Percentiles rank a stretch among this genome's conserved stretches.
These are phyloP conservation scores for Wakefieldia striispora DNA, from an alignment of 768 basidiomycete species.

Conservation along the genomic window DNA sequence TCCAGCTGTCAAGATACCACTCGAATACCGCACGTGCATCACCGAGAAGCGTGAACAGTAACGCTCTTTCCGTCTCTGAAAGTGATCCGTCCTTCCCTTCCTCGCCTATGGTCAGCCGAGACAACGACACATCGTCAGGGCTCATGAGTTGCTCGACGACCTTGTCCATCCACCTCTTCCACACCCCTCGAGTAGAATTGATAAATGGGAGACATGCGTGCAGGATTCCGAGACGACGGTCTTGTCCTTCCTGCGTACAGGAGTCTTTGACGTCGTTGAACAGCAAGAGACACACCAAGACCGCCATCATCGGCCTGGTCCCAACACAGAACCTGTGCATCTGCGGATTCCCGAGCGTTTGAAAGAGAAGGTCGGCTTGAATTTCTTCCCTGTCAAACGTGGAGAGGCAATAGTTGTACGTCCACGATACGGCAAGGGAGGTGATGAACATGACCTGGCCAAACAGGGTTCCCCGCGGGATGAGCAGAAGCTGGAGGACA, in stretches of 20 bases:
- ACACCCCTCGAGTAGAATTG: constrained; percentile 17
- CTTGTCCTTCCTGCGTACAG: constrained; percentile 13
- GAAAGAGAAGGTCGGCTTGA: constrained; percentile 22
- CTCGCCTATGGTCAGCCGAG: constrained; percentile 2
- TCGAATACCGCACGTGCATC: constrained; percentile 23
- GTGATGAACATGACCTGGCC: constrained; percentile 33
- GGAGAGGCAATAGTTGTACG: constrained; percentile 29
- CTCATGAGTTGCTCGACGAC: constrained; percentile 19
- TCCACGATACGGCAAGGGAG: constrained; percentile 30
- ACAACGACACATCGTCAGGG: constrained; percentile 2
- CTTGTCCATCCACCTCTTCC: constrained; percentile 22
- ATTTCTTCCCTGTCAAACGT: constrained; percentile 30
- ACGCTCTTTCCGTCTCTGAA: constrained; percentile 7
- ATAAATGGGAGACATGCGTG: constrained; percentile 13
- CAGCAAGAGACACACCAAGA: constrained; percentile 19
- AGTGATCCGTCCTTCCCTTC: not conserved
- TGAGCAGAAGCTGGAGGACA: constrained; percentile 32
- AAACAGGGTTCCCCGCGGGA: constrained; percentile 32
- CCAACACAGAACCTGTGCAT: constrained; percentile 13
- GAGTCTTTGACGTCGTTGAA: constrained; percentile 11
- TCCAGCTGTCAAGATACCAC: constrained; percentile 17
- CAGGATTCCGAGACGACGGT: constrained; percentile 15
- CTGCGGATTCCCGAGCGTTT: constrained; percentile 9
- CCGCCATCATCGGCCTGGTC: constrained; percentile 18
- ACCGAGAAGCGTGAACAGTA: constrained; percentile 18